Conservation (phyloP, 2,329 filamentous ascomycete genomes). For the Coniochaeta prunicola region DNA sequence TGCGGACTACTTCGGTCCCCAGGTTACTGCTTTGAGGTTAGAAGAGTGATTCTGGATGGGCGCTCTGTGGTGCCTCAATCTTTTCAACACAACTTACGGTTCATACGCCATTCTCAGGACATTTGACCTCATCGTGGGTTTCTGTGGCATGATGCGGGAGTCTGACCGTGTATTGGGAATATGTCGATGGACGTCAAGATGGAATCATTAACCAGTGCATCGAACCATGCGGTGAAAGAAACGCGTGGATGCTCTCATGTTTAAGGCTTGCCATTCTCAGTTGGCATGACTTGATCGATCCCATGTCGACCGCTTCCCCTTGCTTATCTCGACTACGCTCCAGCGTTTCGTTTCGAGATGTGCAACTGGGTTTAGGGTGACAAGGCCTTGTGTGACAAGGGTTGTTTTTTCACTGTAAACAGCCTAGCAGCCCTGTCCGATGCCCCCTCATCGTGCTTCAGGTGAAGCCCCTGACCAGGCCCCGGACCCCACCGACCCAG, state of each 20-base stretch:
- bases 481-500: not conserved
- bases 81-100: not conserved
- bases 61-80: not conserved
- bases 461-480: not conserved
- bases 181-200: not conserved
- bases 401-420: not conserved
- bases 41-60: not conserved
- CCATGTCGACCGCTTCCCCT: not conserved
- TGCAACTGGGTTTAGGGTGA: not conserved
- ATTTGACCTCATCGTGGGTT: not conserved
- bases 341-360: constrained; percentile 3
- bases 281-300: not conserved
- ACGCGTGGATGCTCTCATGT: not conserved
- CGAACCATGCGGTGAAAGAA: not conserved
- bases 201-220: not conserved
- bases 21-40: constrained; percentile 7
- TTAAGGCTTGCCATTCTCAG: not conserved
- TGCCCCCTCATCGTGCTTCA: not conserved
- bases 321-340: constrained; percentile 1
- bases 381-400: not conserved
- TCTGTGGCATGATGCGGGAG: not conserved
- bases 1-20: constrained; percentile 16
- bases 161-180: not conserved
- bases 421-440: not conserved
- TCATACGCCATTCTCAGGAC: not conserved